These are phyloP conservation scores for Pavlovales sp. DNA, from an alignment of 208 protist genomes.

Conservation along the genomic window DNA sequence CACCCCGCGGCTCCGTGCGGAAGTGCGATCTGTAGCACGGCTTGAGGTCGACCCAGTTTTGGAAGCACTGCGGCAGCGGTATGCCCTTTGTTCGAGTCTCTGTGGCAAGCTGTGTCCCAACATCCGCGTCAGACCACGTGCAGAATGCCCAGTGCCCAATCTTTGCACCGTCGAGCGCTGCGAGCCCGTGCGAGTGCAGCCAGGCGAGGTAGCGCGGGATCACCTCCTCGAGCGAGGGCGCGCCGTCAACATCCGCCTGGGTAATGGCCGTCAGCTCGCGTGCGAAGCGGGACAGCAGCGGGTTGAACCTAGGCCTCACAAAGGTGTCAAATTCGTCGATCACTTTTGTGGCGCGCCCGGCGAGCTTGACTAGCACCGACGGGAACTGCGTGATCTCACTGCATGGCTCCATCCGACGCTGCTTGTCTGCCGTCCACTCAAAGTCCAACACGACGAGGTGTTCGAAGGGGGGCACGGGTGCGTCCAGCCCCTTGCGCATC, in stretches of 20 bases:
- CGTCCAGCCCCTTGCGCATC: background rate
- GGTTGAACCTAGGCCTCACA: background rate
- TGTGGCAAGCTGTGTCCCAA: background rate
- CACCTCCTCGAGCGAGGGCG: background rate
- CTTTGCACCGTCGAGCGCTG: background rate
- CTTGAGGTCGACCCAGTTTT: background rate
- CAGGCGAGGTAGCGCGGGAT: background rate
- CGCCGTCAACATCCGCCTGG: background rate
- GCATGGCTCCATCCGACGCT: background rate
- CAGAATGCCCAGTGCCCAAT: background rate
- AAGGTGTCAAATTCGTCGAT: slow-evolving; percentile 18
- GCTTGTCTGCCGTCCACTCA: slow-evolving; percentile 20
- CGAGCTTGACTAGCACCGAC: background rate
- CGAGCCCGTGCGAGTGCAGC: background rate
- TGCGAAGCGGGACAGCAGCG: background rate
- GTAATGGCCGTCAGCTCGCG: background rate
- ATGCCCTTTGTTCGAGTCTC: background rate
- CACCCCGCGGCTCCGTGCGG: background rate
- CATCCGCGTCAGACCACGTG: slow-evolving; percentile 1
- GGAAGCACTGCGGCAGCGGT: background rate
- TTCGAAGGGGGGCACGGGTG: background rate
- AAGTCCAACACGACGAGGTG: slow-evolving; percentile 24
- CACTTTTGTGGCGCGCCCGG: background rate
- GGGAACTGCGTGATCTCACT: slow-evolving; percentile 7
- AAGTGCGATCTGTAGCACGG: background rate